These are phyloP conservation scores for Quercus phellos DNA, from an alignment of 331 rosid genomes.

Conservation along the genomic window DNA sequence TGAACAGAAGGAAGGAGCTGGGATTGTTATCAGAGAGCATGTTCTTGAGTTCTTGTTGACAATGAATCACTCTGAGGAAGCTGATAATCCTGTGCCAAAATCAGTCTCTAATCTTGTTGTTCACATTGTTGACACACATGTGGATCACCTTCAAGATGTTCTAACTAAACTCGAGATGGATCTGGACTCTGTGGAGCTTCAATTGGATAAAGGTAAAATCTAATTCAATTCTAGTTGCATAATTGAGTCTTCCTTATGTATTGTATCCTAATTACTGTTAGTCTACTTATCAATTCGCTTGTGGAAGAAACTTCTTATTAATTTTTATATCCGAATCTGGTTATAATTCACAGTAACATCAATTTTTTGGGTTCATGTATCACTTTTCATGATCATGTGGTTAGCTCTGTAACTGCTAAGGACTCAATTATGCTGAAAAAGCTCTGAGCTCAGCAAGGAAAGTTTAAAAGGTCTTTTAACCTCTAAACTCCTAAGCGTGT, in stretches of 20 bases:
- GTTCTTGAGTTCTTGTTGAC: constrained; percentile 93
- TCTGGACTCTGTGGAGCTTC: constrained; percentile 81
- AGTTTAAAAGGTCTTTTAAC: background rate
- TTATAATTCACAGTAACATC: background rate
- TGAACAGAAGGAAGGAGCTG: constrained; percentile 48
- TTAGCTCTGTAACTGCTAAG: background rate
- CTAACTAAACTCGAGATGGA: constrained; percentile 92
- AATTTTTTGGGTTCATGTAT: background rate
- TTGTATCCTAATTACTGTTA: background rate
- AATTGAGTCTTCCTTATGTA: background rate
- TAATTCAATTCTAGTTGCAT: background rate
- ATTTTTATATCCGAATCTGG: background rate
- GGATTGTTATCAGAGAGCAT: constrained; percentile 81
- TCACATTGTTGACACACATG: constrained; percentile 86
- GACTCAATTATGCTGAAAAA: background rate
- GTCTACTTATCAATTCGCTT: background rate
- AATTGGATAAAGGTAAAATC: constrained; percentile 74
- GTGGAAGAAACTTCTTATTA: background rate
- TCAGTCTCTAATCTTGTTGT: constrained; percentile 85
- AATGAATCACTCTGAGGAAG: constrained; percentile 97
- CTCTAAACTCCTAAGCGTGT: background rate
- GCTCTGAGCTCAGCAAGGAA: background rate
- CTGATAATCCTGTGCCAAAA: constrained; percentile 88
- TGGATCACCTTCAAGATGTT: constrained; percentile 94
- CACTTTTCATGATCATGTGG: background rate